These are phyloP conservation scores for Orobanche coerulescens DNA, from an alignment of 257 asterid species.

Conservation along the genomic window DNA sequence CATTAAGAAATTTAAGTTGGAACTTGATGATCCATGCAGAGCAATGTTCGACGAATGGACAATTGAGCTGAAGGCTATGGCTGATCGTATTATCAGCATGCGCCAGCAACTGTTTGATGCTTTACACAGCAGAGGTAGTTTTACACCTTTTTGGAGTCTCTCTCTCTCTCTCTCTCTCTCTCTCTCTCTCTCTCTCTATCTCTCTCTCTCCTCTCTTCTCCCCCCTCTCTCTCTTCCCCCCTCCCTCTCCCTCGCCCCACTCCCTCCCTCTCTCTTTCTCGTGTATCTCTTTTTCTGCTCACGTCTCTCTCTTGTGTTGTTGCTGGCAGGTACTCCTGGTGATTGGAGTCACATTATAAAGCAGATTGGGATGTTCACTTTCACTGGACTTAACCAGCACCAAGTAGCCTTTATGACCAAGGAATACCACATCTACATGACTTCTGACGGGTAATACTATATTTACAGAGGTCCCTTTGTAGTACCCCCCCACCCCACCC, in stretches of 20 bases:
- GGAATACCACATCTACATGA: constrained; percentile 93
- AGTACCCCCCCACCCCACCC: too few relatives aligned
- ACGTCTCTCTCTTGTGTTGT: neutral
- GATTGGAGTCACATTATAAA: constrained; percentile 98
- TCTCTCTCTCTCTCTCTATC: neutral
- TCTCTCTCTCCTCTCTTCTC: too few relatives aligned
- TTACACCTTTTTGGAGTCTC: neutral
- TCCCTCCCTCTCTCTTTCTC: neutral
- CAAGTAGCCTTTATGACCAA: constrained; percentile 86
- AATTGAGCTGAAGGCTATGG: constrained; percentile 91
- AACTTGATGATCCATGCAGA: constrained; percentile 36
- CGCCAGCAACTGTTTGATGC: constrained; percentile 85
- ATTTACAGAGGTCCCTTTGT: too few relatives aligned
- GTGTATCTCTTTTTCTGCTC: too few relatives aligned
- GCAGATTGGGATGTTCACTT: constrained; percentile 98
- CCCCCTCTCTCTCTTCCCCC: neutral
- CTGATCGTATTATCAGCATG: constrained; percentile 94
- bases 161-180: neutral
- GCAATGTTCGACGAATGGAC: constrained; percentile 82
- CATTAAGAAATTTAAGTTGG: constrained; percentile 4
- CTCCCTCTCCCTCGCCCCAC: neutral
- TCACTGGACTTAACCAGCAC: constrained; percentile 71
- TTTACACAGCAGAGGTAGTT: constrained; percentile 58
- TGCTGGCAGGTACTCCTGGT: constrained; percentile 84
- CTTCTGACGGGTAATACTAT: constrained; percentile 76